phyloP scores from a whole-genome alignment of 2,329 filamentous ascomycete genomes.

The Cladosporium sp. region DNA sequence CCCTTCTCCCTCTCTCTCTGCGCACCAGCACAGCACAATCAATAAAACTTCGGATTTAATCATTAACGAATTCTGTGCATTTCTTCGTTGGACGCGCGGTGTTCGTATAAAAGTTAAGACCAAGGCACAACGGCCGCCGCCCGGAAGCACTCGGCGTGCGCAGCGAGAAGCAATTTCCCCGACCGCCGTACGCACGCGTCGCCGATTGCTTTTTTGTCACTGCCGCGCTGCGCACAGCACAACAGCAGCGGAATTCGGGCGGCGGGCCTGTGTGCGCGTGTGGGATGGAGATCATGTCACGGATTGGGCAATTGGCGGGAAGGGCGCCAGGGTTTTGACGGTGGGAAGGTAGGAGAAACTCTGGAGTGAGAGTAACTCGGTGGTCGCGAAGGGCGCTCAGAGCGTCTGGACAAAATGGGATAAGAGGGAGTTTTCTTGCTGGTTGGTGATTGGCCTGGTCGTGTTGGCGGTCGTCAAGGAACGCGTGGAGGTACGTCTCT shows the following conservation, averaged over 20 bases:
- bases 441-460: neutral
- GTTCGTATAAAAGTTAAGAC: neutral
- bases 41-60: neutral
- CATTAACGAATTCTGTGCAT: neutral
- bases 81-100: neutral
- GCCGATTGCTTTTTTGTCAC: neutral
- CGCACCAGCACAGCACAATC: neutral
- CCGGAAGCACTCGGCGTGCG: neutral
- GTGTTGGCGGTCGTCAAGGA: neutral
- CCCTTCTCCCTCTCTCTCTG: no score
- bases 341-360: neutral
- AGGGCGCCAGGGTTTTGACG: neutral
- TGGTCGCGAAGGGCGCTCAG: neutral
- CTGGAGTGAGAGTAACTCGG: neutral
- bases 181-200: neutral
- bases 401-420: neutral
- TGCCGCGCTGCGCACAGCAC: neutral
- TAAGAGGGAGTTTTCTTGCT: neutral
- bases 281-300: neutral
- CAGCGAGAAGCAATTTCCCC: constrained; percentile 1
- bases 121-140: neutral
- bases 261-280: neutral
- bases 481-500: constrained; percentile 5
- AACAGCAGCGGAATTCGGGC: neutral
- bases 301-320: neutral